Base-by-base conservation (phyloP, 2,329 filamentous ascomycete species). In the Colletotrichum orbiculare region DNA sequence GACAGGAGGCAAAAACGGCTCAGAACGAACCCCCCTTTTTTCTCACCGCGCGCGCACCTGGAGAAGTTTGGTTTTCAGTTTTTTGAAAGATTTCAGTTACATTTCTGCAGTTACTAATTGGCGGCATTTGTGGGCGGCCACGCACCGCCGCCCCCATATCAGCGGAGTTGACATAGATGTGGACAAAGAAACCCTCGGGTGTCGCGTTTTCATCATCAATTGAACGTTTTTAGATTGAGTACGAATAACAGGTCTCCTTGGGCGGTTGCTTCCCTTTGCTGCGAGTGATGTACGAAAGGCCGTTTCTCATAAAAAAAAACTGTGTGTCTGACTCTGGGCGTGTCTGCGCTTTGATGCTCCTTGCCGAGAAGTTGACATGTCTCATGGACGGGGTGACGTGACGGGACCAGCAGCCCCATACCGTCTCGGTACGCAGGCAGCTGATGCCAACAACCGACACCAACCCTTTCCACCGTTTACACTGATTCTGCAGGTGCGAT, bases 81-180 rank as follows among this genome's bases (percentile, higher is more conserved):
- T 25, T 25, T 25, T 25, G 4, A 25, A 5, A 25, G 25, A 25
- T 25, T 46, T 17, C n/a, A 46, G 8, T 33, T 25, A 46, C 15
- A 46, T 46, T 61, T 53, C 41, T 41, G 12, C 43, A 42, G 55
- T 61, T 48, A 43, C 17, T 46, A 39, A 47, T 63, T 57, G 63
- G 47, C 58, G 63, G 58, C 58, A 63, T 57, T 63, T 57, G 53
- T 49, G 63, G 49, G 58, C 53, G 48, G 42, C 25, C 17, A 43
- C 9, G 10, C 15, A 34, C 25, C 35, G 35, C 63, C 45, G 46
- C 46, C 46, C 38, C 9, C 54, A 35, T 38, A 43, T 43, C 17
- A 34, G 42, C 38, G 47, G 52, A 63, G 46, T 66, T 57, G 53
- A 57, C 41, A 57, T 57, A 35, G 53, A 25, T 25, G 33, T 53